Evolutionary conservation across 2,329 filamentous ascomycete species (phyloP).

Genomic region (Aureobasidium sp.): DNA sequence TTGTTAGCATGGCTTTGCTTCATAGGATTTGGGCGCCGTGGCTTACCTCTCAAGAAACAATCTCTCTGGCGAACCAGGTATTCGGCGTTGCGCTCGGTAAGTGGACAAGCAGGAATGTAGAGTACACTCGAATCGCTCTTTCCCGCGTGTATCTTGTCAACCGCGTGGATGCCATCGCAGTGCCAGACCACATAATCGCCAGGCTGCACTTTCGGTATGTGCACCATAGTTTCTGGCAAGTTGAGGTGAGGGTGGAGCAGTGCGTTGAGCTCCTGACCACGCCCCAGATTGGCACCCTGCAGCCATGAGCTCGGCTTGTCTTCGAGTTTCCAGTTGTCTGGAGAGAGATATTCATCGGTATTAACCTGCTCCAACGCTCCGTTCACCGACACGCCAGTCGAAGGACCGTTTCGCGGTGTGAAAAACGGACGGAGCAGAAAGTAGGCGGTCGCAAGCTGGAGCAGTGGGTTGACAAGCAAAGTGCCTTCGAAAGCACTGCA

Average conservation of each 20-base stretch:
- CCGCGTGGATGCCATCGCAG: constrained; percentile 63
- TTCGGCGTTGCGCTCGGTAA: constrained; percentile 62
- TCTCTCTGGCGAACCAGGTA: constrained; percentile 63
- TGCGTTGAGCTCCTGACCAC: constrained; percentile 60
- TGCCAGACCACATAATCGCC: constrained; percentile 75
- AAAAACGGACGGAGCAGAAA: constrained; percentile 82
- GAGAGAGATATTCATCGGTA: constrained; percentile 40
- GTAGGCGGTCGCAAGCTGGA: constrained; percentile 71
- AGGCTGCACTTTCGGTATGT: constrained; percentile 60
- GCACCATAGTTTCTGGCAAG: constrained; percentile 61
- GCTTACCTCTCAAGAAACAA: constrained; percentile 53
- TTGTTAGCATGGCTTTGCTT: background rate
- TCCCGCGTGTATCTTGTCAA: constrained; percentile 65
- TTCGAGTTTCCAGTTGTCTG: constrained; percentile 56
- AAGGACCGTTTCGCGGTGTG: constrained; percentile 39
- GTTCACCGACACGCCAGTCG: constrained; percentile 29
- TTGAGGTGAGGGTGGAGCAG: constrained; percentile 63
- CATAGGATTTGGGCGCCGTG: background rate
- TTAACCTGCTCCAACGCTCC: constrained; percentile 32
- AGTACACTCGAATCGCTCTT: constrained; percentile 7
- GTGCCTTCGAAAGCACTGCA: constrained; percentile 70
- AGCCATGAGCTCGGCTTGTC: constrained; percentile 51
- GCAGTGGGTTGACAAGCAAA: constrained; percentile 70
- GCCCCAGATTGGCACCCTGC: constrained; percentile 63
- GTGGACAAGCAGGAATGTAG: constrained; percentile 77